These are phyloP conservation scores for Alternaria sp. DNA, from an alignment of 2,329 filamentous ascomycete species.

Conservation along the genomic window DNA sequence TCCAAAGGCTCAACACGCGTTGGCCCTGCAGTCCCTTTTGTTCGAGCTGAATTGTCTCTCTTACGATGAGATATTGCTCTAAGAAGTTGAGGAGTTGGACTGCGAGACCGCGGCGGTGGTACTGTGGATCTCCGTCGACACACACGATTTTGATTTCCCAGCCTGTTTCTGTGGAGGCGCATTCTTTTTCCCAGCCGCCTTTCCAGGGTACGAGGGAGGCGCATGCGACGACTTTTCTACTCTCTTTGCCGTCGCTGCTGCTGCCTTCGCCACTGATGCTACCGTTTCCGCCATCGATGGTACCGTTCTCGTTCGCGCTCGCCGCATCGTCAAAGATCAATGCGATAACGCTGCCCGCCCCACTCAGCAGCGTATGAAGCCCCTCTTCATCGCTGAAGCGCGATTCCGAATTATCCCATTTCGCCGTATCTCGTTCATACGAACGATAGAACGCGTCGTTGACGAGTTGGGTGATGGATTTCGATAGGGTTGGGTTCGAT, in stretches of 20 bases:
- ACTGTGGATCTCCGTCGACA: conserved; percentile 23
- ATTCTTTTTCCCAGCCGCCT: conserved; percentile 28
- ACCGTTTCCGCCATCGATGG: no score
- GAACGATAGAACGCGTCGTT: conserved; percentile 32
- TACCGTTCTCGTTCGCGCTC: background rate
- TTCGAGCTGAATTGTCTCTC: background rate
- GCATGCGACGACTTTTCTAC: conserved; percentile 27
- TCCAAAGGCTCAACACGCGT: conserved; percentile 23
- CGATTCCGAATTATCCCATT: conserved; percentile 18
- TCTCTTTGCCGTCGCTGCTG: background rate
- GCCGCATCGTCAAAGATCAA: conserved; percentile 22
- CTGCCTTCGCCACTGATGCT: no score
- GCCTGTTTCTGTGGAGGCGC: conserved; percentile 21
- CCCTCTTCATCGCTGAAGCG: conserved; percentile 21
- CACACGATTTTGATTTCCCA: conserved; percentile 39
- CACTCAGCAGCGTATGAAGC: conserved; percentile 21
- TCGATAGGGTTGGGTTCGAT: conserved; percentile 11
- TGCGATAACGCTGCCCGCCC: conserved; percentile 13
- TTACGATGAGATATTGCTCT: conserved; percentile 14
- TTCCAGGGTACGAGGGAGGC: conserved; percentile 31
- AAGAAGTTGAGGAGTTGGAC: conserved; percentile 15
- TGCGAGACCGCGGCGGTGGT: conserved; percentile 27
- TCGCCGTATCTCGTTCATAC: conserved; percentile 8
- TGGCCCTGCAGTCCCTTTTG: background rate
- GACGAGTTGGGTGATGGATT: conserved; percentile 18